These are phyloP conservation scores for Oryza coarctata DNA, from an alignment of 176 grass and related monocot genomes.

Conservation along the genomic window DNA sequence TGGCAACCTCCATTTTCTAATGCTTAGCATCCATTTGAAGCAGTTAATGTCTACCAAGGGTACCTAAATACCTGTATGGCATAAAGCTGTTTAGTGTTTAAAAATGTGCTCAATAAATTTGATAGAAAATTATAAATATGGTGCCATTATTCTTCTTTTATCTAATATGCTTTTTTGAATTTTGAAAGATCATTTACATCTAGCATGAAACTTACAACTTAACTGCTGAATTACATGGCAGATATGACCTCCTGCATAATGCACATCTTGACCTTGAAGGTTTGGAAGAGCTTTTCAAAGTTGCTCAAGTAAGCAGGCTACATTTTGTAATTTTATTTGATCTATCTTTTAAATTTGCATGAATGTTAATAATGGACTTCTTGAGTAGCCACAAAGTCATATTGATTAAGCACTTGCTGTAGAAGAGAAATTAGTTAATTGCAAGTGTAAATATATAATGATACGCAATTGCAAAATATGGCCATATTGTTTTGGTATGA, in stretches of 20 bases:
- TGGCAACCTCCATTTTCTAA: constrained; percentile 15
- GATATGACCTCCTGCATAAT: constrained; percentile 97
- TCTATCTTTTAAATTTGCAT: constrained; percentile 5
- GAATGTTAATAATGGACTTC: not conserved
- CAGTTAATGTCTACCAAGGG: not conserved
- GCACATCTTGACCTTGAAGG: constrained; percentile 95
- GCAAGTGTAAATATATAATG: not conserved
- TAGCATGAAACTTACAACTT: constrained; percentile 9
- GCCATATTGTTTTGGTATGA: not conserved
- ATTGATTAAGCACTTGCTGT: constrained; percentile 18
- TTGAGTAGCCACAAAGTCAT: constrained; percentile 7
- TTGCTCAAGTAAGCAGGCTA: constrained; percentile 72
- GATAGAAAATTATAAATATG: not conserved
- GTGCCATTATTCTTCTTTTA: not conserved
- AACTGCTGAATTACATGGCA: constrained; percentile 50
- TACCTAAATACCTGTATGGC: constrained; percentile 14
- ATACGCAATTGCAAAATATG: not conserved
- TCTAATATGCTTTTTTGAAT: not conserved
- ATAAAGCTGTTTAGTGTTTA: constrained; percentile 26
- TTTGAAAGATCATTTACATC: not conserved
- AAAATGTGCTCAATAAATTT: constrained; percentile 13
- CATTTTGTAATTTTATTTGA: constrained; percentile 27
- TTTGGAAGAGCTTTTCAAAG: constrained; percentile 91
- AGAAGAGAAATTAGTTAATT: not conserved
- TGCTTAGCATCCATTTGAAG: constrained; percentile 3